A percentile compares a stretch with the other conserved stretches of the same genome.
Conservation (phyloP, 2,329 filamentous ascomycete species). For the Paecilomyces variotii region DNA sequence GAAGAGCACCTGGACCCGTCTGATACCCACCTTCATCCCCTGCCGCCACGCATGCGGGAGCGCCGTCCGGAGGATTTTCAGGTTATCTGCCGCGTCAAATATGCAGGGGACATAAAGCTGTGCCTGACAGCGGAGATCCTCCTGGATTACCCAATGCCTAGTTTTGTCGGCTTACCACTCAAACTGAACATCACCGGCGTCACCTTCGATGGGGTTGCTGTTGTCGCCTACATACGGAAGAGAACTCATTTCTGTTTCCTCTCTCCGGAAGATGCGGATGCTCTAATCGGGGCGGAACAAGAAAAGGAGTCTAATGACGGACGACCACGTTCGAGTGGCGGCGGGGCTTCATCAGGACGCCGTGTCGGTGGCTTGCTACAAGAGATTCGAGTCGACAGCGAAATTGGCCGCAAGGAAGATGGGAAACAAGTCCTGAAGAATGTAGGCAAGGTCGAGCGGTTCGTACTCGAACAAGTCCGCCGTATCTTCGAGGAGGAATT, state of each 20-base stretch:
- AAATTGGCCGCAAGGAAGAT: conserved; percentile 86
- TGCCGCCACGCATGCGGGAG: conserved; percentile 56
- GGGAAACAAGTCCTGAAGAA: conserved; percentile 96
- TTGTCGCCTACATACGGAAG: conserved; percentile 83
- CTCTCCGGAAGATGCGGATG: conserved; percentile 80
- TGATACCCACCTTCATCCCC: conserved; percentile 16
- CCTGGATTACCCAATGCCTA: conserved; percentile 96
- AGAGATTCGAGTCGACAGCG: conserved; percentile 92
- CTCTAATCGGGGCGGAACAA: conserved; percentile 52
- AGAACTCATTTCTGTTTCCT: conserved; percentile 90
- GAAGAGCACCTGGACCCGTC: conserved; percentile 11
- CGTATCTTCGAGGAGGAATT: conserved; percentile 98
- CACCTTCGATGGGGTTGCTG: conserved; percentile 89
- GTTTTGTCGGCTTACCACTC: conserved; percentile 90
- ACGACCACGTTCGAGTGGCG: conserved; percentile 27
- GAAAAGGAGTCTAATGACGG: conserved; percentile 25
- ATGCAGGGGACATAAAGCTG: conserved; percentile 78
- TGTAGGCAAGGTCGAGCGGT: conserved; percentile 96
- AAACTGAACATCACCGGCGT: conserved; percentile 92
- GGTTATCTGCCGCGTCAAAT: conserved; percentile 82
- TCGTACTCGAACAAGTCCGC: conserved; percentile 91
- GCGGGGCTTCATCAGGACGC: conserved; percentile 20
- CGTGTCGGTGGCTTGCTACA: conserved; percentile 71
- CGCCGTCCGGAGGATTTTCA: conserved; percentile 80
- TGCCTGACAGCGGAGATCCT: conserved; percentile 91